phyloP scores from a whole-genome alignment of 116 monocot genomes.

The Iris pallida region DNA sequence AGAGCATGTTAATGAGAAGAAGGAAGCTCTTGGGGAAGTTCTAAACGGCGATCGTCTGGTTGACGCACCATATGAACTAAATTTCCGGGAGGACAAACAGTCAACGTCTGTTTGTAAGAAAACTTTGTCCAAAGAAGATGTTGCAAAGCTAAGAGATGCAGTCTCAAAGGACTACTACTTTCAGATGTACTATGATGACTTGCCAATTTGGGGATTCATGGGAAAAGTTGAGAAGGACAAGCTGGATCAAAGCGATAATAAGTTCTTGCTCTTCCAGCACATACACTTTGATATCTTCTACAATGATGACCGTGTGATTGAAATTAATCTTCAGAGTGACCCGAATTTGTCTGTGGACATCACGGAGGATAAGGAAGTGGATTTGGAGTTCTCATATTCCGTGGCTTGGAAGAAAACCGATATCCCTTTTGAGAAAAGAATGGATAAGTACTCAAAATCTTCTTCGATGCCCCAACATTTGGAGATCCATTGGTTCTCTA shows the following conservation, averaged over 20 bases:
- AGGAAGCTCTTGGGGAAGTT: slow-evolving; percentile 36
- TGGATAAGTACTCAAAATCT: slow-evolving; percentile 59
- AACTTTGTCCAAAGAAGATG: slow-evolving; percentile 24
- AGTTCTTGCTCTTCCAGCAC: slow-evolving; percentile 41
- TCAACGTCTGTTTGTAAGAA: slow-evolving; percentile 26
- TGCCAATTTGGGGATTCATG: slow-evolving; percentile 43
- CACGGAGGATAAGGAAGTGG: slow-evolving; percentile 49
- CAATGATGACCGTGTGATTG: slow-evolving; percentile 58
- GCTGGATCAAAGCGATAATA: slow-evolving; percentile 30
- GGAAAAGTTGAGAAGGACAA: slow-evolving; percentile 34
- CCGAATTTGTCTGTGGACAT: slow-evolving; percentile 43
- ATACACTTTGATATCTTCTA: slow-evolving; percentile 49
- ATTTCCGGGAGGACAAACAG: slow-evolving; percentile 22
- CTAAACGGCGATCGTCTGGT: slow-evolving; percentile 33
- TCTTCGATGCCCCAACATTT: slow-evolving; percentile 49
- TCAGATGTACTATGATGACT: slow-evolving; percentile 43
- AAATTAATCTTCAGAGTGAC: slow-evolving; percentile 45
- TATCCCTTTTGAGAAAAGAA: slow-evolving; percentile 57
- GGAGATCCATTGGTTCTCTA: slow-evolving; percentile 44
- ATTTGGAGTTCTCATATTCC: slow-evolving; percentile 50
- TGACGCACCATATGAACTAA: slow-evolving; percentile 30
- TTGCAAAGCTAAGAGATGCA: slow-evolving; percentile 31
- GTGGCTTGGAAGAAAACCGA: slow-evolving; percentile 55
- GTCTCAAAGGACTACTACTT: slow-evolving; percentile 38
- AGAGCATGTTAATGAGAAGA: slow-evolving; percentile 28